Conservation (phyloP, 2,329 filamentous ascomycete genomes). For the Claviceps fusiformis region DNA sequence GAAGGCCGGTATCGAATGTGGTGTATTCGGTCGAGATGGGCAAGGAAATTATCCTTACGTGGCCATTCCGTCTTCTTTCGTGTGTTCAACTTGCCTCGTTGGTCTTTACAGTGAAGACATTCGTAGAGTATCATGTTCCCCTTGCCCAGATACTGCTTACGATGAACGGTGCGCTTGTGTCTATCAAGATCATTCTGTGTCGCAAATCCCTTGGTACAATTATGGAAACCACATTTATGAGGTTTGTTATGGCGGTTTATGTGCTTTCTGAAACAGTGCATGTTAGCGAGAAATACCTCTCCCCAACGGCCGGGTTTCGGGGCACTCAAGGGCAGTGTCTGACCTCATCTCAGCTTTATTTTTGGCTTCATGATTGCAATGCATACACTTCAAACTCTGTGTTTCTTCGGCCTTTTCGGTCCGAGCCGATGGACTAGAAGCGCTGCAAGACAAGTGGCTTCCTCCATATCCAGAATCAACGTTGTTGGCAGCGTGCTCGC, state of each 20-base stretch:
- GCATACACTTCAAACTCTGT: not conserved
- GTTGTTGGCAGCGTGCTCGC: conserved; percentile 5
- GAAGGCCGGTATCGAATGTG: conserved; percentile 20
- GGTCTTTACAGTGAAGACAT: conserved; percentile 5
- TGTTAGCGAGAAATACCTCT: not conserved
- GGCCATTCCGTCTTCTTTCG: conserved; percentile 54
- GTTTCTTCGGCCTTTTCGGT: conserved; percentile 13
- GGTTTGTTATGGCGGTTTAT: conserved; percentile 54
- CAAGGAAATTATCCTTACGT: conserved; percentile 73
- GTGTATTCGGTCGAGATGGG: conserved; percentile 63
- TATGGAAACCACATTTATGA: conserved; percentile 49
- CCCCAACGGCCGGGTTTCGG: not conserved
- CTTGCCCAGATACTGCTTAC: conserved; percentile 23
- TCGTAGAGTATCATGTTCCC: conserved; percentile 6
- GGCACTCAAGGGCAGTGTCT: not conserved
- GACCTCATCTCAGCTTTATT: conserved; percentile 7
- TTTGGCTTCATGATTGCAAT: conserved; percentile 1
- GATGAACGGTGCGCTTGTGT: conserved; percentile 62
- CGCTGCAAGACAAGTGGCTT: conserved; percentile 25
- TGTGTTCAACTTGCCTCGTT: conserved; percentile 11
- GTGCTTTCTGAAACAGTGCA: conserved; percentile 51
- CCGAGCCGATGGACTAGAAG: conserved; percentile 28
- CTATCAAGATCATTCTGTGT: conserved; percentile 72
- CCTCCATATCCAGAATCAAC: conserved; percentile 36
- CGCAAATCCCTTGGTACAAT: conserved; percentile 53